phyloP scores from a whole-genome alignment of 2,329 filamentous ascomycete species.

The Nigrograna mackinnonii region DNA sequence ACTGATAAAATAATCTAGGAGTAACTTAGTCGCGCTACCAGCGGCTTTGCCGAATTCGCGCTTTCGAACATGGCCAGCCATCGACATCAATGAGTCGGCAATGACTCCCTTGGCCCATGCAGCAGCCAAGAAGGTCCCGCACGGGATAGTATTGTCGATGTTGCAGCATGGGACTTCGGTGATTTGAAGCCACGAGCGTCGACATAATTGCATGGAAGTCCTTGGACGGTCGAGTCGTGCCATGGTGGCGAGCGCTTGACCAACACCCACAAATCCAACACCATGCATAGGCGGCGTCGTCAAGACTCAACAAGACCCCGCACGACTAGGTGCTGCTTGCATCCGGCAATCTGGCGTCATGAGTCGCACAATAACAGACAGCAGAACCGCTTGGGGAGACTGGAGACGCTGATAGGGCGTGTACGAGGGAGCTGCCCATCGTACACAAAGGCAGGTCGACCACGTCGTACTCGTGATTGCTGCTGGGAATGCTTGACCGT shows the following conservation, averaged over 20 bases:
- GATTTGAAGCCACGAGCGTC: conserved; percentile 4
- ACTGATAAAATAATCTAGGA: background rate
- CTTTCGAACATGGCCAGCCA: background rate
- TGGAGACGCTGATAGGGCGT: too few relatives aligned
- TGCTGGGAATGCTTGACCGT: too few relatives aligned
- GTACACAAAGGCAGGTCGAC: too few relatives aligned
- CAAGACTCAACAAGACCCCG: conserved; percentile 3
- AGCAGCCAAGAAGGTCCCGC: background rate
- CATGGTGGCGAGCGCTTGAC: conserved; percentile 11
- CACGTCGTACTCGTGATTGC: too few relatives aligned
- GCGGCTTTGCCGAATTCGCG: background rate
- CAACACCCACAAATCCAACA: conserved; percentile 6
- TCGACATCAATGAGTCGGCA: background rate
- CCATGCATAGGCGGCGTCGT: background rate
- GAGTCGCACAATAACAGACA: too few relatives aligned
- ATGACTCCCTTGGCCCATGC: background rate
- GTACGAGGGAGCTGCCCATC: too few relatives aligned
- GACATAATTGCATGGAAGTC: conserved; percentile 5
- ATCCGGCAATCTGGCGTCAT: too few relatives aligned
- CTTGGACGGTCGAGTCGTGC: conserved; percentile 9
- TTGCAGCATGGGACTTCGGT: conserved; percentile 1
- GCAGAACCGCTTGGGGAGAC: too few relatives aligned
- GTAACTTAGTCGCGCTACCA: too few relatives aligned
- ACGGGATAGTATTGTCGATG: too few relatives aligned
- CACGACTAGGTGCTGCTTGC: too few relatives aligned